Percentiles rank a stretch among this genome's conserved stretches.
Evolutionary conservation across 495 filamentous ascomycete genomes (phyloP).

Genomic region (Tuber borchii): DNA sequence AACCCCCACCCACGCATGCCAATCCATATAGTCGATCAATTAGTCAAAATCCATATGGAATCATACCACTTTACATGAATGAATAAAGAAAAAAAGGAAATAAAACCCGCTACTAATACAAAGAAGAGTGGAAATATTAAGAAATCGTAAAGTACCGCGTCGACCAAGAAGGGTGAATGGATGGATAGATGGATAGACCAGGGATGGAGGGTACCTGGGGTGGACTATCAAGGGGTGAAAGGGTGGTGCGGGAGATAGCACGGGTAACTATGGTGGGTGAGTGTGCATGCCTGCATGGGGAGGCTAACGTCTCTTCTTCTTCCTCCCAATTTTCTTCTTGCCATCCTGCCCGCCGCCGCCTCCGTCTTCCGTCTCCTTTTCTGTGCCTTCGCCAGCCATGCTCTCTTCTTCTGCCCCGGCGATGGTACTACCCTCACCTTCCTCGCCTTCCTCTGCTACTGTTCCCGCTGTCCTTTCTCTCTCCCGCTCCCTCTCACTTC

Average conservation of each 20-base stretch:
- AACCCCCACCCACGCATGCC: not conserved
- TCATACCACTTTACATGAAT: not conserved
- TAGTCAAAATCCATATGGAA: not conserved
- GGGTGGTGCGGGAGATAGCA: not conserved
- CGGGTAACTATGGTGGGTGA: not conserved
- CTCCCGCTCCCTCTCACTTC: slow-evolving; percentile 28
- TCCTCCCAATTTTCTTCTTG: slow-evolving; percentile 7
- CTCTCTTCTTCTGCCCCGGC: slow-evolving; percentile 32
- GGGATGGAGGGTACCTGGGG: not conserved
- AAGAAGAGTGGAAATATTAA: not conserved
- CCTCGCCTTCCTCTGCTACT: slow-evolving; percentile 24
- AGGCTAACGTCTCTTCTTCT: slow-evolving; percentile 1
- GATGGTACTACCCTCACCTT: slow-evolving; percentile 13
- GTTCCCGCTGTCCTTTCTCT: slow-evolving; percentile 31
- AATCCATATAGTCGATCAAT: not conserved
- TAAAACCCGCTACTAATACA: not conserved
- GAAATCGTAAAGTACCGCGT: not conserved
- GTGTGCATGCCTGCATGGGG: not conserved
- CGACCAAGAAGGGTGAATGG: not conserved
- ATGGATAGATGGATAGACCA: not conserved
- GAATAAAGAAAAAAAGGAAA: not conserved
- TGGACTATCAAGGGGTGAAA: not conserved
- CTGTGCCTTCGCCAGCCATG: slow-evolving; percentile 32
- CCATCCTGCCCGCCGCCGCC: not conserved
- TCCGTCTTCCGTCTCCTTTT: slow-evolving; percentile 6